phyloP scores from a whole-genome alignment of 306 rosid genomes.

The Pyrus betulifolia region DNA sequence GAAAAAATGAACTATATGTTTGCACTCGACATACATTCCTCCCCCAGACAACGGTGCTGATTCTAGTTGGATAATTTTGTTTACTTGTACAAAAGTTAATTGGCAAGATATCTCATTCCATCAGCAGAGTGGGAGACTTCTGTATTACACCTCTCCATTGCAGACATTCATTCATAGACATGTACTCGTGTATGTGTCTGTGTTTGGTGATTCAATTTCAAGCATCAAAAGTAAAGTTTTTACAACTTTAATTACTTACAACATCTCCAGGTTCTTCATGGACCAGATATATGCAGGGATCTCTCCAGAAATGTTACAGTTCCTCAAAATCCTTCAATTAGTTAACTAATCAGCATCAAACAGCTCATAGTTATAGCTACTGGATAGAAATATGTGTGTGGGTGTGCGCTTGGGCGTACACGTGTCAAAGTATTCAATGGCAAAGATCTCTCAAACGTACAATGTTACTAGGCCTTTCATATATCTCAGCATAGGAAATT shows the following conservation, averaged over 20 bases:
- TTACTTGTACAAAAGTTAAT: too few species aligned
- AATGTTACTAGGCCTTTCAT: neutral
- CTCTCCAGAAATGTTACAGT: conserved; percentile 57
- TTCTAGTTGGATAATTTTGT: too few species aligned
- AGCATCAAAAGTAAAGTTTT: neutral
- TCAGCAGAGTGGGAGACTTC: neutral
- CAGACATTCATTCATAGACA: neutral
- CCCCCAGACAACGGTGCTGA: too few species aligned
- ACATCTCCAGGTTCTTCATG: conserved; percentile 23
- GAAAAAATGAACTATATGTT: too few species aligned
- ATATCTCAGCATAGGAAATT: conserved; percentile 4
- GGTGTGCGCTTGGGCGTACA: neutral
- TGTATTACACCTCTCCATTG: neutral
- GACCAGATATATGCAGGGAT: conserved; percentile 60
- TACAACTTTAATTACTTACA: conserved; percentile 41
- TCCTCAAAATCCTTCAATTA: conserved; percentile 64
- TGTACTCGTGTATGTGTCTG: neutral
- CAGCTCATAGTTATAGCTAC: neutral
- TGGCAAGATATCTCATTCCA: too few species aligned
- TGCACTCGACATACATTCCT: too few species aligned
- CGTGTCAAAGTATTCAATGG: neutral
- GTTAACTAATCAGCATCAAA: neutral
- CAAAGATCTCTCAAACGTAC: conserved; percentile 1
- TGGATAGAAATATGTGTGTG: neutral
- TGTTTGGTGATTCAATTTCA: neutral